Evolutionary conservation across 2,329 filamentous ascomycete genomes (phyloP), one percentile per base, ranked within the genome.

Genomic region (Alternaria sp.): DNA sequence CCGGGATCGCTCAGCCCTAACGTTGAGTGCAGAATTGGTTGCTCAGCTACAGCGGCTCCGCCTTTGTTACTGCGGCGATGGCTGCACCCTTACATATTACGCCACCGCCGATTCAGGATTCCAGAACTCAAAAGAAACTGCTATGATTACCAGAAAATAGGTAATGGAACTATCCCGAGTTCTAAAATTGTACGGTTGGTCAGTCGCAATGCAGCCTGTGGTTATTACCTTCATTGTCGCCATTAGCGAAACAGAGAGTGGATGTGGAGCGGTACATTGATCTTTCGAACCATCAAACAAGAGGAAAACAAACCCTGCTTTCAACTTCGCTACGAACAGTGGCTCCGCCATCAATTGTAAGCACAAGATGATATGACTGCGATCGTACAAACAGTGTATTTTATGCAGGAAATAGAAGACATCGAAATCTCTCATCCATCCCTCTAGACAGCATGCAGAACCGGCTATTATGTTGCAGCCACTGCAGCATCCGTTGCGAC

Each of bases 401-500:
- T 22, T 0, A 42, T 42, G 2, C 9, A 24, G 22, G 14, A 14
- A 22, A 18, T 4, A 7, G 4, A 18, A 22, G 8, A 22, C 12
- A 9, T 14, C 4, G 1, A 18, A 22, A 22, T 11, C 11, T 18
- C 39, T 42, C 9, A 12, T 42, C 9, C 39, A 12, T 9, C 20
- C 30, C 4, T 36, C 14, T 41, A n/a, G 11, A 39, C 7, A 20
- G 4, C 12, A 14, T 38, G 28, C 7, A 5, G 7, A 9, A 1
- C 11, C 11, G 1, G 6, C 5, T 20, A 36, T 42, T 42, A 63
- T 9, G 54, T 61, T 22, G 54, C 55, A 53, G 51, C 44, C 24
- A 63, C 57, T 20, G 46, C 61, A 20, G 52, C 42, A 24, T 49
- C 62, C 30, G 52, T 57, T 16, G 41, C 14, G 24, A 32, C 32